Conservation (phyloP, 2,329 filamentous ascomycete species). For the Escovopsis weberi region DNA sequence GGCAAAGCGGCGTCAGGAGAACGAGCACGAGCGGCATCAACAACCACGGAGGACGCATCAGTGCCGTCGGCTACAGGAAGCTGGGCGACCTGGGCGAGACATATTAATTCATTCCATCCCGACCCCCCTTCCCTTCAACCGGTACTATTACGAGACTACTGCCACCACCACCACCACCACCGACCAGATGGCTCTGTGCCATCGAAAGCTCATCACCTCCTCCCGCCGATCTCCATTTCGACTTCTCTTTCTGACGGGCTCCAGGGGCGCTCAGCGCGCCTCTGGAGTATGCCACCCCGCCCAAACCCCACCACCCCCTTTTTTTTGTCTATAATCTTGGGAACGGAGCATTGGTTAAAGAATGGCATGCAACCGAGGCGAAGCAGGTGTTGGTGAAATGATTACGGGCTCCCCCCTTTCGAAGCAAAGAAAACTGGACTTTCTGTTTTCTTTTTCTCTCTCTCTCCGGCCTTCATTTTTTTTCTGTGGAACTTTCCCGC, state of each 20-base stretch:
- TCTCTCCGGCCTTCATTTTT: neutral
- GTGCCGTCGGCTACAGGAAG: constrained; percentile 22
- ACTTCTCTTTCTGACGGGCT: constrained; percentile 4
- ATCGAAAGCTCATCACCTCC: neutral
- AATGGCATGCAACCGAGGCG: constrained; percentile 13
- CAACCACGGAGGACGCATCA: constrained; percentile 14
- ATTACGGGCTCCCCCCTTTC: constrained; percentile 13
- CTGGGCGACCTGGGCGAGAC: constrained; percentile 40
- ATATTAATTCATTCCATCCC: constrained; percentile 21
- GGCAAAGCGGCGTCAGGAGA: constrained; percentile 30
- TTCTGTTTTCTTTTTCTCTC: constrained; percentile 1
- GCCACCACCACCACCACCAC: no score
- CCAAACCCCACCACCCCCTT: no score
- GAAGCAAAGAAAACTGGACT: constrained; percentile 10
- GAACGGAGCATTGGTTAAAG: constrained; percentile 5
- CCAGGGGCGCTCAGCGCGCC: constrained; percentile 2
- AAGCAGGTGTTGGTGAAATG: constrained; percentile 16
- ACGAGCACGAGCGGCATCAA: constrained; percentile 24
- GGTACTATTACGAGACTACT: no score
- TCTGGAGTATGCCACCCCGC: neutral
- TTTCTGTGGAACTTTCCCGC: no score
- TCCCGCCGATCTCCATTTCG: neutral
- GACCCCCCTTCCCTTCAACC: no score
- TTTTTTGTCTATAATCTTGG: constrained; percentile 4
- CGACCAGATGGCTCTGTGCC: no score